Percentiles rank a stretch among this genome's conserved stretches.
Conservation (phyloP, 2,329 filamentous ascomycete genomes). For the Aureobasidium leucospermi region DNA sequence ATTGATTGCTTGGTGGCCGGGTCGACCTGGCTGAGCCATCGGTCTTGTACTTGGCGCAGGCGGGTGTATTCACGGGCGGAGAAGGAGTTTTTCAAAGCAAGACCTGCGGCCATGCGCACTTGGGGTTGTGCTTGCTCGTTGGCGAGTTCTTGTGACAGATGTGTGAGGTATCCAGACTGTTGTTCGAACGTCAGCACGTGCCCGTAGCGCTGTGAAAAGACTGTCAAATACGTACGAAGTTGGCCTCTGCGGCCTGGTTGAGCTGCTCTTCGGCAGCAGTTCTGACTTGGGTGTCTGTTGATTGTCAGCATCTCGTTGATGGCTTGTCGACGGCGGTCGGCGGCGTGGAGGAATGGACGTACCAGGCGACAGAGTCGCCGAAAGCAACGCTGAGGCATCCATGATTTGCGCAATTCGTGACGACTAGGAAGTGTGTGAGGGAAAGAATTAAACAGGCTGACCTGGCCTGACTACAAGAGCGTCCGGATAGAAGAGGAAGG, state of each 20-base stretch:
- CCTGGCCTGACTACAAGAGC: conserved; percentile 9
- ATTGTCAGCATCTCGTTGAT: not conserved
- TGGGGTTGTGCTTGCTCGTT: conserved; percentile 77
- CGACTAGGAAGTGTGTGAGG: not conserved
- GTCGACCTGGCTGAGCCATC: conserved; percentile 84
- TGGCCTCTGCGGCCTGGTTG: conserved; percentile 80
- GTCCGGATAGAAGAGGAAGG: conserved; percentile 1
- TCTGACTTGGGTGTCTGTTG: conserved; percentile 78
- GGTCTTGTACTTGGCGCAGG: conserved; percentile 81
- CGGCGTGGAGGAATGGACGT: conserved; percentile 38
- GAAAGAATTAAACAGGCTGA: conserved; percentile 9
- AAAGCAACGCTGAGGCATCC: conserved; percentile 97
- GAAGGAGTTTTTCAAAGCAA: conserved; percentile 97
- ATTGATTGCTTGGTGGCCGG: conserved; percentile 76
- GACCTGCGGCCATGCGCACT: conserved; percentile 88
- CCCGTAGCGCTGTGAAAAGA: conserved; percentile 26
- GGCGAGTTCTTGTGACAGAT: conserved; percentile 86
- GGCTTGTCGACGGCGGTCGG: not conserved
- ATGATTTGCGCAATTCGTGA: conserved; percentile 47
- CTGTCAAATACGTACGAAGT: conserved; percentile 67
- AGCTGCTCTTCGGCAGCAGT: conserved; percentile 92
- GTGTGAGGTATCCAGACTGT: conserved; percentile 84
- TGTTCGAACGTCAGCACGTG: conserved; percentile 21
- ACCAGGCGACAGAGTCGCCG: conserved; percentile 94
- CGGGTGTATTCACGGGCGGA: conserved; percentile 82